phyloP scores from a whole-genome alignment of 164 flowering plant species.

The Protea cynaroides region DNA sequence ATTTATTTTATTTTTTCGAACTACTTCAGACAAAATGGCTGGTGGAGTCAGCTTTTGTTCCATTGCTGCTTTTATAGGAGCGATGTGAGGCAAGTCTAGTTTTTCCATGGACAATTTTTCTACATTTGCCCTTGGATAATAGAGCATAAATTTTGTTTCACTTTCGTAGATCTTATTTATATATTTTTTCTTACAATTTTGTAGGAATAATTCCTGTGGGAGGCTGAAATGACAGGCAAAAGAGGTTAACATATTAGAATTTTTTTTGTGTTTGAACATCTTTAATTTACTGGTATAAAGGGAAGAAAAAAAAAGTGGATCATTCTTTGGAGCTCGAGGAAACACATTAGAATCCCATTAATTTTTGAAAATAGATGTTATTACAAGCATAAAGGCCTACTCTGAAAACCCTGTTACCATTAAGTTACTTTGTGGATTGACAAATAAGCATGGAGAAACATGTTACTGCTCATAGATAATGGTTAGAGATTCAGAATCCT shows the following conservation, averaged over 20 bases:
- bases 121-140: background rate
- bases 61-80: constrained; percentile 85
- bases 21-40: constrained; percentile 72
- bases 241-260: constrained; percentile 49
- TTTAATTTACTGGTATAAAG: too few species aligned
- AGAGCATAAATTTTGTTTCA: background rate
- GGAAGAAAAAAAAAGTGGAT: too few species aligned
- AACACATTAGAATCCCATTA: too few species aligned
- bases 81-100: constrained; percentile 71
- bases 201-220: constrained; percentile 96
- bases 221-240: constrained; percentile 92
- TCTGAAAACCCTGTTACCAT: too few species aligned
- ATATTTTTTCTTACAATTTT: background rate
- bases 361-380: too few species aligned
- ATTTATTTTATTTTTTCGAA: too few species aligned
- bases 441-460: too few species aligned
- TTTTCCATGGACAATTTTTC: background rate
- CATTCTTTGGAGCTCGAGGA: too few species aligned
- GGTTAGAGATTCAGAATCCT: too few species aligned
- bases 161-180: background rate
- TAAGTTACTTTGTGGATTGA: too few species aligned
- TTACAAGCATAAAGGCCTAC: too few species aligned
- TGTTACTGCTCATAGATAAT: too few species aligned
- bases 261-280: background rate
- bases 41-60: constrained; percentile 71